A percentile compares a stretch with the other conserved stretches of the same genome.
Evolutionary conservation across 768 basidiomycete species (phyloP).

Genomic region (Mycena olivaceomarginata): DNA sequence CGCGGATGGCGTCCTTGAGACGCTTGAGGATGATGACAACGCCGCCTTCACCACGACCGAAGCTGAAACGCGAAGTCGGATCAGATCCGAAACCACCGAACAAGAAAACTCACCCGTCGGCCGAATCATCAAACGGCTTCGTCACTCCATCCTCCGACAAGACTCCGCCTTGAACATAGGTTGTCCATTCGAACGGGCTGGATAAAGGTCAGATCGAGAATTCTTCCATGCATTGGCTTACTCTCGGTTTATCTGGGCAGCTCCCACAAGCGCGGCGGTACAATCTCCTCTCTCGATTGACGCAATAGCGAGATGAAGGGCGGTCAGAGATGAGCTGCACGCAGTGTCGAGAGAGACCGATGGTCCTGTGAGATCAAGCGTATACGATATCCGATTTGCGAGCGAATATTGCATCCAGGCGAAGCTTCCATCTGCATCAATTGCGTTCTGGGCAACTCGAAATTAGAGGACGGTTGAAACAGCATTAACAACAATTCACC

Average conservation of each 20-base stretch:
- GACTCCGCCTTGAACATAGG: conserved; percentile 2
- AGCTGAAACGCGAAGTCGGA: neutral
- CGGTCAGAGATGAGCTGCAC: conserved; percentile 60
- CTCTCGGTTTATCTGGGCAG: conserved; percentile 51
- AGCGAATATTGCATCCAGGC: conserved; percentile 45
- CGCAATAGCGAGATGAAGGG: conserved; percentile 60
- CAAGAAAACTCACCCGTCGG: conserved; percentile 10
- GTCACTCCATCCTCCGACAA: conserved; percentile 22
- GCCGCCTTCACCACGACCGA: conserved; percentile 39
- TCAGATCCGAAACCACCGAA: too few species aligned
- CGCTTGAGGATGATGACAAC: conserved; percentile 45
- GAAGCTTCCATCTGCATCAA: conserved; percentile 24
- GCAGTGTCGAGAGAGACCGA: conserved; percentile 61
- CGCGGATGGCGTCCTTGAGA: conserved; percentile 50
- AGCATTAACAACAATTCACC: neutral
- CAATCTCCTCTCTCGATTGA: conserved; percentile 59
- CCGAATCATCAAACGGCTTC: conserved; percentile 40
- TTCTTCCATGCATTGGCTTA: neutral
- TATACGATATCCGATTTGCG: conserved; percentile 55
- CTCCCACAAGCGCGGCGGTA: conserved; percentile 60
- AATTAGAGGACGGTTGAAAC: neutral
- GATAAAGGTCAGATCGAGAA: neutral
- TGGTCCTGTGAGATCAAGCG: conserved; percentile 52
- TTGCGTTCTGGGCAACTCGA: neutral
- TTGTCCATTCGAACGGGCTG: conserved; percentile 18